Evolutionary conservation across 495 filamentous ascomycete genomes (phyloP).

Genomic region (Xylaria sp.): DNA sequence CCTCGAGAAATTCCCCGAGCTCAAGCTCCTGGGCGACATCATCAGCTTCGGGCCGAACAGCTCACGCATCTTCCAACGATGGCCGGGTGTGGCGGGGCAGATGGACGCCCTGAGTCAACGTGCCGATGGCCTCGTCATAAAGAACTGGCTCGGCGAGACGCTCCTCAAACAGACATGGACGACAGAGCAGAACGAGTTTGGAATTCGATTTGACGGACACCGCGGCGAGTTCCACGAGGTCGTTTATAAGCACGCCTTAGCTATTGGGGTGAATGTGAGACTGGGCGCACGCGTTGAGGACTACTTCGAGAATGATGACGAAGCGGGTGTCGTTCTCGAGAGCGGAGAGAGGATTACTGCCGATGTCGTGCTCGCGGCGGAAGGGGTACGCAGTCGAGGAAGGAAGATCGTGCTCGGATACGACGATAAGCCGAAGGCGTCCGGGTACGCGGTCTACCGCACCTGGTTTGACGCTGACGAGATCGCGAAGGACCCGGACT

Average conservation of each 20-base stretch:
- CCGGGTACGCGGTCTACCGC: slow-evolving; percentile 67
- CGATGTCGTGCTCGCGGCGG: slow-evolving; percentile 68
- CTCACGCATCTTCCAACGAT: slow-evolving; percentile 53
- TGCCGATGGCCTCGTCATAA: slow-evolving; percentile 44
- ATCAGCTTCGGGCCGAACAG: slow-evolving; percentile 61
- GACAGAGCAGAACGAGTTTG: slow-evolving; percentile 50
- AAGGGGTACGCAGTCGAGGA: slow-evolving; percentile 66
- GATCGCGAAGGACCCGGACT: slow-evolving; percentile 67
- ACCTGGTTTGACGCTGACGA: slow-evolving; percentile 66
- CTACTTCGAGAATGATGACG: slow-evolving; percentile 63
- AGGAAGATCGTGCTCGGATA: slow-evolving; percentile 67
- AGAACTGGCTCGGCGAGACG: slow-evolving; percentile 44
- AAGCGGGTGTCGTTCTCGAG: slow-evolving; percentile 61
- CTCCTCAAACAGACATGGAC: slow-evolving; percentile 49
- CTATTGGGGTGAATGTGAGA: slow-evolving; percentile 62
- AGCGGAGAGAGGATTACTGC: slow-evolving; percentile 57
- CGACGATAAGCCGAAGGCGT: slow-evolving; percentile 65
- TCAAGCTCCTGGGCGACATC: slow-evolving; percentile 57
- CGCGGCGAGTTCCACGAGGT: slow-evolving; percentile 68
- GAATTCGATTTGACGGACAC: slow-evolving; percentile 64
- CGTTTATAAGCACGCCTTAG: slow-evolving; percentile 62
- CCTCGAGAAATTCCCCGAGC: slow-evolving; percentile 58
- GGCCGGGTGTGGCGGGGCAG: slow-evolving; percentile 55
- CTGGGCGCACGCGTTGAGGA: slow-evolving; percentile 63
- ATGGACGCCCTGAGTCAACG: slow-evolving; percentile 60